Conservation (phyloP, 108 stramenopile genomes). For the Mediolabrus comicus region DNA sequence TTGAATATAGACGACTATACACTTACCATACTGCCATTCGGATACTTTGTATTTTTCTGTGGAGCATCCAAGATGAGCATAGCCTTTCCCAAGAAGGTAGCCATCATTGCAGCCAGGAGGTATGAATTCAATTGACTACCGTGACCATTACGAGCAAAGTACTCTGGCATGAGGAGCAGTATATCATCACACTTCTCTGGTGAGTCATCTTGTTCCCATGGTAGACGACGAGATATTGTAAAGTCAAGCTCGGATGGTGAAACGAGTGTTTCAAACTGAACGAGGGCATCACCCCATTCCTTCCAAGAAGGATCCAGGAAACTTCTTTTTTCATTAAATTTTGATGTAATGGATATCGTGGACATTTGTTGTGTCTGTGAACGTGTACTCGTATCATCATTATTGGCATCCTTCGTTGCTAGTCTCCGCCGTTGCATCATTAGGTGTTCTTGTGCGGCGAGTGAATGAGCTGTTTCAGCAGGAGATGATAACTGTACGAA, state of each 20-base stretch:
- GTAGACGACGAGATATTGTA: not conserved
- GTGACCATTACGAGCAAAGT: conserved; percentile 7
- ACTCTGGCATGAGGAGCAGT: conserved; percentile 20
- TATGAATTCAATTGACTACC: conserved; percentile 15
- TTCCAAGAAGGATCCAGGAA: not conserved
- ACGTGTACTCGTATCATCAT: not conserved
- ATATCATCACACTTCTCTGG: conserved; percentile 13
- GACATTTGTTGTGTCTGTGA: not conserved
- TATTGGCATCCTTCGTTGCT: not conserved
- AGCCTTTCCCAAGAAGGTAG: conserved; percentile 13
- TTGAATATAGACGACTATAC: not conserved
- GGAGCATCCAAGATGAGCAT: conserved; percentile 11
- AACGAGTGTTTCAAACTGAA: conserved; percentile 2
- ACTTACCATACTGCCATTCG: not conserved
- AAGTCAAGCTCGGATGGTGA: not conserved
- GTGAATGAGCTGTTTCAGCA: not conserved
- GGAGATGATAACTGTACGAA: not conserved
- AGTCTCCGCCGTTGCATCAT: not conserved
- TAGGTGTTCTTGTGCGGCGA: not conserved
- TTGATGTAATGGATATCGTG: not conserved
- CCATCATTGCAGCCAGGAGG: conserved; percentile 1
- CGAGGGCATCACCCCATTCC: conserved; percentile 1
- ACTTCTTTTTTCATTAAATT: not conserved
- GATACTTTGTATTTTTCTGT: not conserved
- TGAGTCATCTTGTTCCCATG: not conserved